Base-by-base conservation (phyloP, 768 basidiomycete species). In the Rubroboletus pulcherrimus region DNA sequence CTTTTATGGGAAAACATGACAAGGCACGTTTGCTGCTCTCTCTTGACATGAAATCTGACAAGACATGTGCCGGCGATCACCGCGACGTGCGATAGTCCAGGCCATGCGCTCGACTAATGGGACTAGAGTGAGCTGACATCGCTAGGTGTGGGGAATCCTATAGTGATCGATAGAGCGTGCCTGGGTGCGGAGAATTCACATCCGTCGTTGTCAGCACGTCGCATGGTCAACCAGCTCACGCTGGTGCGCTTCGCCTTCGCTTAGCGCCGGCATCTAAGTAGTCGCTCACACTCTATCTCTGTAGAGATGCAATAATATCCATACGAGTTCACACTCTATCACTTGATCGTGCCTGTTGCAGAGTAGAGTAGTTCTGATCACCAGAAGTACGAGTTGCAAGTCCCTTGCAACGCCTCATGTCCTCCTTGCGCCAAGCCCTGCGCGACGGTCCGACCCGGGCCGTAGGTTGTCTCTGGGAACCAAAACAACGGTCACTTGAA, bases 1-100 rank as follows among this genome's bases (percentile, higher is more conserved):
- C 56, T 34, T 54, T 59, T n/a, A 56, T 60, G 52, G n/a, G 2
- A n/a, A 29, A 34, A 30, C 6, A 21, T 17, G 35, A 11, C 7
- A 0, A 34, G 21, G 21, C 21, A 21, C 21, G 21, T 21, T 21
- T 21, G 21, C 21, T 21, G 21, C 21, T 21, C 21, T 21, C 21
- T 21, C 21, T 21, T 2, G 21, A 21, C 21, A 21, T 21, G 21
- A 21, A 21, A 21, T 21, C 21, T 21, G 21, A 21, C 21, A 21
- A 21, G 21, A 21, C 21, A 21, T 21, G 21, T 21, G 21, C 21
- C 21, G 21, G 21, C 21, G 21, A 21, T 21, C 21, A 21, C 21
- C 21, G 21, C 21, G 21, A 21, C 2, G 21, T 21, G 21, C 21
- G 21, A 21, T 21, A 21, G 21, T 21, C 21, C 21, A 21, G 21